A percentile compares a stretch with the other conserved stretches of the same genome.
These are phyloP conservation scores for Tieghemostelium lacteum DNA, from an alignment of 78 protist genomes.

Conservation along the genomic window DNA sequence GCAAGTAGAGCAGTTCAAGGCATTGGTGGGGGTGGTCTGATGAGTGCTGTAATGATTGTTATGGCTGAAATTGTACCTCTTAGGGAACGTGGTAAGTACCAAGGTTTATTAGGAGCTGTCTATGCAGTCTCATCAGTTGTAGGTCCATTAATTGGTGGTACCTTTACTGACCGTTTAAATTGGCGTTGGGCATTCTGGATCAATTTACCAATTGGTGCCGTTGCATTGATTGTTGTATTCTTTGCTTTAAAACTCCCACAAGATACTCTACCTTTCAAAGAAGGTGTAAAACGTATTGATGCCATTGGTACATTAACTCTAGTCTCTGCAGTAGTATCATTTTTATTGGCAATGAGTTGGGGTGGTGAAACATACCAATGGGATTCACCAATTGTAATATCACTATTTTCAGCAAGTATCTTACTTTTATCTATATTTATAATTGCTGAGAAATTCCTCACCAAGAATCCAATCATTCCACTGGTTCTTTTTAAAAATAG, in stretches of 20 bases:
- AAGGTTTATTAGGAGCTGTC: slow-evolving; percentile 80
- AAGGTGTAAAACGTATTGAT: slow-evolving; percentile 40
- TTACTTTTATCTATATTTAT: slow-evolving; percentile 25
- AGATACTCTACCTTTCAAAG: slow-evolving; percentile 32
- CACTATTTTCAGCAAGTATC: slow-evolving; percentile 31
- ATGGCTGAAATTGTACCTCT: slow-evolving; percentile 83
- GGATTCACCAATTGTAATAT: slow-evolving; percentile 36
- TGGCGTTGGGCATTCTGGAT: slow-evolving; percentile 86
- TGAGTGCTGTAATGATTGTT: slow-evolving; percentile 78
- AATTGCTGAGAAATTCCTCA: slow-evolving; percentile 16
- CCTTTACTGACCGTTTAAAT: slow-evolving; percentile 68
- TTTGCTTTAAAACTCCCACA: slow-evolving; percentile 45
- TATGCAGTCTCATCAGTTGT: slow-evolving; percentile 72
- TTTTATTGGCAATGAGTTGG: slow-evolving; percentile 74
- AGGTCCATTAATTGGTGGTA: slow-evolving; percentile 85
- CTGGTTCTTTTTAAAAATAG: slow-evolving; percentile 46
- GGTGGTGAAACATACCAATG: slow-evolving; percentile 72
- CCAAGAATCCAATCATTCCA: slow-evolving; percentile 68
- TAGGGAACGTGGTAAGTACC: slow-evolving; percentile 74
- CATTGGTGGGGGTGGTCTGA: slow-evolving; percentile 80
- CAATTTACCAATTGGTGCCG: slow-evolving; percentile 73
- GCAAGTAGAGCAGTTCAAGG: slow-evolving; percentile 63
- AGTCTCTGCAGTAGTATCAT: slow-evolving; percentile 24
- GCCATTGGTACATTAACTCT: slow-evolving; percentile 48
- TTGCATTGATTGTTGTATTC: slow-evolving; percentile 52